A percentile compares a stretch with the other conserved stretches of the same genome.
Evolutionary conservation across 2,329 filamentous ascomycete genomes (phyloP).

Genomic region (Cercospora sp.): DNA sequence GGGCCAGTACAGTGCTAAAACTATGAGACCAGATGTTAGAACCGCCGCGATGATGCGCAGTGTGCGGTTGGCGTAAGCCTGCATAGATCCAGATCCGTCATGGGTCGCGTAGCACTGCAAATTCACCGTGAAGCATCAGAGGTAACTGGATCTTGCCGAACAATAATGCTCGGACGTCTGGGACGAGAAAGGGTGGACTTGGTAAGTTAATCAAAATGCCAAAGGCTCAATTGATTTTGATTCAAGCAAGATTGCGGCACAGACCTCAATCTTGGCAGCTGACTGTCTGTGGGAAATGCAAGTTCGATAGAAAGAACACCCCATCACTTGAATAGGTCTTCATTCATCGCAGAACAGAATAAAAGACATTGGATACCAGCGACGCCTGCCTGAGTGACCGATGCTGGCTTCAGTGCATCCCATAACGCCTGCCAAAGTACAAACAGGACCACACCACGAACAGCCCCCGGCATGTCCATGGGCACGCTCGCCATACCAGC

Average conservation of each 20-base stretch:
- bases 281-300: not conserved
- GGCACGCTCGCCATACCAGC: not conserved
- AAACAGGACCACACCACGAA: not conserved
- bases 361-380: not conserved
- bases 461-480: not conserved
- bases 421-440: not conserved
- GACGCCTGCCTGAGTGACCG: not conserved
- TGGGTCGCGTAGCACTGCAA: not conserved
- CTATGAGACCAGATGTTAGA: not conserved
- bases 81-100: not conserved
- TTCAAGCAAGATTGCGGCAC: not conserved
- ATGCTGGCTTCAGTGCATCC: not conserved
- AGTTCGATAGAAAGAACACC: not conserved
- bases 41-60: not conserved
- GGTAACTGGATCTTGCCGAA: not conserved
- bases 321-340: not conserved
- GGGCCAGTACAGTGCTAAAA: not conserved
- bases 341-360: not conserved
- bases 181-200: not conserved
- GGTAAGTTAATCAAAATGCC: not conserved
- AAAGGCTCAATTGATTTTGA: not conserved
- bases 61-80: not conserved
- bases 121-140: not conserved
- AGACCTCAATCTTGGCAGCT: not conserved
- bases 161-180: not conserved